A percentile compares a stretch with the other conserved stretches of the same genome.
Evolutionary conservation across 1,284 basidiomycete genomes (phyloP).

Genomic region (Peniophora sp.): DNA sequence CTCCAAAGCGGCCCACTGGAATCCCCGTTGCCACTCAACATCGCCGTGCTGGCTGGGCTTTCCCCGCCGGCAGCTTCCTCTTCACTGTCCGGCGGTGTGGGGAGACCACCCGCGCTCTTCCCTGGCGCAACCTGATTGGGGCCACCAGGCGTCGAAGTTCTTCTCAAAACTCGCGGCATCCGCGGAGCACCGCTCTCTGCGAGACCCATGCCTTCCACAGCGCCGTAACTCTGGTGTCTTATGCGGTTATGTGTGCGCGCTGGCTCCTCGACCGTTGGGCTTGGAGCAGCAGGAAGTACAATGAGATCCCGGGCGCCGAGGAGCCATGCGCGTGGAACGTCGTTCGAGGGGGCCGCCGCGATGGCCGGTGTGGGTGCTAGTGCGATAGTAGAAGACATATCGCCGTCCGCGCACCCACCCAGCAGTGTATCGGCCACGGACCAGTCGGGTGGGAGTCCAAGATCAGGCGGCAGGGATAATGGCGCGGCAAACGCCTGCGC

Average conservation of each 20-base stretch:
- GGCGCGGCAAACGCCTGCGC: slow-evolving; percentile 20
- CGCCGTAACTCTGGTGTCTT: too few relatives aligned
- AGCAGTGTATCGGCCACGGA: slow-evolving; percentile 28
- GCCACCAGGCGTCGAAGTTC: neutral
- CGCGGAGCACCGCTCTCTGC: slow-evolving; percentile 2
- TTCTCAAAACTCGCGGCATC: slow-evolving; percentile 5
- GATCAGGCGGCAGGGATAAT: slow-evolving; percentile 11
- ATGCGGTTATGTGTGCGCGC: too few relatives aligned
- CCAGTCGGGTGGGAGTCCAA: slow-evolving; percentile 18
- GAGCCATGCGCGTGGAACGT: neutral
- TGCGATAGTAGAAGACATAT: neutral
- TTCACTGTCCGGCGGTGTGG: slow-evolving; percentile 20
- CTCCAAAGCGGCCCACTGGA: neutral
- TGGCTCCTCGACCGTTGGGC: too few relatives aligned
- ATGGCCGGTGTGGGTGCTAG: neutral
- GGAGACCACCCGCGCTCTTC: slow-evolving; percentile 7
- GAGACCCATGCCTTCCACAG: too few relatives aligned
- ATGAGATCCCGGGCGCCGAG: neutral
- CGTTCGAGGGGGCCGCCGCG: neutral
- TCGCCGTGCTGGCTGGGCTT: too few relatives aligned
- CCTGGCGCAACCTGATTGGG: neutral
- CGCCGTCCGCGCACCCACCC: slow-evolving; percentile 24
- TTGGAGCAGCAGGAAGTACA: neutral
- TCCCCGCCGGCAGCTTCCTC: slow-evolving; percentile 5
- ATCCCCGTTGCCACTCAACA: too few relatives aligned